phyloP scores from a whole-genome alignment of 163 green algal species.

The Trebouxiophyceae sp. region DNA sequence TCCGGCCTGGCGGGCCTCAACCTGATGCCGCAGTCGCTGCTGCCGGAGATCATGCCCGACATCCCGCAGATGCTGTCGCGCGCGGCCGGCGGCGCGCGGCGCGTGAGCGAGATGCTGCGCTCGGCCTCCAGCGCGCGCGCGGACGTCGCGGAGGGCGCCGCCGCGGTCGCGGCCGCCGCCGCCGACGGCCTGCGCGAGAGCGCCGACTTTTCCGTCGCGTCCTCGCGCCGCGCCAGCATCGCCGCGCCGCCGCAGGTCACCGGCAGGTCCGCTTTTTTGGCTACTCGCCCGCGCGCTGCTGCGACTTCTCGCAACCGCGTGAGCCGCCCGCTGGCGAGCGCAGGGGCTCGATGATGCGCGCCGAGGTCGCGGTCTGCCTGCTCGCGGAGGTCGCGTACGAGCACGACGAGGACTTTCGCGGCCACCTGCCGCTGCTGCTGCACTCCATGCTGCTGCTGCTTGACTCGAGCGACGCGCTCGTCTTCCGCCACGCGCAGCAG shows the following conservation, averaged over 20 bases:
- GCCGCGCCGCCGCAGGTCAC: too few species aligned
- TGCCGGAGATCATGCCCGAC: slow-evolving; percentile 1
- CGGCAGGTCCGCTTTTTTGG: too few species aligned
- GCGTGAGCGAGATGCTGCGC: slow-evolving; percentile 9
- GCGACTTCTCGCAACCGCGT: not conserved
- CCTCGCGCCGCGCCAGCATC: not conserved
- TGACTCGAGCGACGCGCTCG: slow-evolving; percentile 43
- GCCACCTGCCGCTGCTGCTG: slow-evolving; percentile 74
- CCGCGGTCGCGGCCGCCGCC: too few species aligned
- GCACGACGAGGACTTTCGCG: slow-evolving; percentile 77
- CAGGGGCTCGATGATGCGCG: slow-evolving; percentile 41
- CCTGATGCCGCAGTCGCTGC: not conserved
- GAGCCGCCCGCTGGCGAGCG: not conserved
- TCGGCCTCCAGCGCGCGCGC: not conserved
- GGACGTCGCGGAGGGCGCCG: not conserved
- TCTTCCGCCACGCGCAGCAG: slow-evolving; percentile 24
- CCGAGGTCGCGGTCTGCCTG: slow-evolving; percentile 82
- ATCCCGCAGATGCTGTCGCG: not conserved
- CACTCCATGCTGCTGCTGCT: slow-evolving; percentile 55
- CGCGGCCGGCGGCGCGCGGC: too few species aligned
- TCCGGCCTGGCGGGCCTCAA: not conserved
- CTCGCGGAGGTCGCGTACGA: slow-evolving; percentile 81
- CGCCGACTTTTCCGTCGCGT: not conserved
- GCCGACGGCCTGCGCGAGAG: too few species aligned
- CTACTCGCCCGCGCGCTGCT: not conserved